phyloP scores from a whole-genome alignment of 495 filamentous ascomycete genomes.

The Talaromyces adpressus region DNA sequence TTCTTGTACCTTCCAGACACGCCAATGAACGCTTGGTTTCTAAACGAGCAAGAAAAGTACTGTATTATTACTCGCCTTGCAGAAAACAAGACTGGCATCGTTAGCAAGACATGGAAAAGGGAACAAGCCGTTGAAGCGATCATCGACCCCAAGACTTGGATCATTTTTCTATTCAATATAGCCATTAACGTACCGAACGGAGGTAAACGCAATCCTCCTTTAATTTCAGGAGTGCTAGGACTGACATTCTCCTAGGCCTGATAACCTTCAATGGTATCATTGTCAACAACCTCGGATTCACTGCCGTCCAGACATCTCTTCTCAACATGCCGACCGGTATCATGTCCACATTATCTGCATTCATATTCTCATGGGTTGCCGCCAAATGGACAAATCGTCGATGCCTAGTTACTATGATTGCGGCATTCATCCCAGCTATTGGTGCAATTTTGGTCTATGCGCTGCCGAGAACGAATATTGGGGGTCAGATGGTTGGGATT shows the following conservation, averaged over 20 bases:
- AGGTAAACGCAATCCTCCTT: background rate
- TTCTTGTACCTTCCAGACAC: conserved; percentile 38
- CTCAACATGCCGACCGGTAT: conserved; percentile 28
- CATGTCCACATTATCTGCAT: conserved; percentile 22
- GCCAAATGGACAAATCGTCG: conserved; percentile 28
- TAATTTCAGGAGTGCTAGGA: background rate
- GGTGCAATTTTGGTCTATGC: conserved; percentile 29
- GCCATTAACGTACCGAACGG: conserved; percentile 26
- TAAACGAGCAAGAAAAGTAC: conserved; percentile 30
- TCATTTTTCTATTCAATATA: conserved; percentile 18
- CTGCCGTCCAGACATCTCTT: conserved; percentile 21
- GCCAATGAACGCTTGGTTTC: conserved; percentile 32
- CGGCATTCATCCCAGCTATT: conserved; percentile 22
- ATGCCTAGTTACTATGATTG: conserved; percentile 25
- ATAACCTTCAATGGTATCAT: conserved; percentile 30
- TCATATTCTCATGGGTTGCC: conserved; percentile 27
- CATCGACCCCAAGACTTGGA: conserved; percentile 30
- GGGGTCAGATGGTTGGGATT: conserved; percentile 27
- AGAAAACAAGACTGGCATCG: conserved; percentile 44
- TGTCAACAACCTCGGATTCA: conserved; percentile 30
- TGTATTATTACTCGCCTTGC: conserved; percentile 42
- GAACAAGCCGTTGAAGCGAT: conserved; percentile 40
- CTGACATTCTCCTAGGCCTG: conserved; percentile 13
- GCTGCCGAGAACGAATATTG: conserved; percentile 23
- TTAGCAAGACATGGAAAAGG: conserved; percentile 44